Evolutionary conservation across 768 basidiomycete genomes (phyloP).

Genomic region (Mycena crocata): DNA sequence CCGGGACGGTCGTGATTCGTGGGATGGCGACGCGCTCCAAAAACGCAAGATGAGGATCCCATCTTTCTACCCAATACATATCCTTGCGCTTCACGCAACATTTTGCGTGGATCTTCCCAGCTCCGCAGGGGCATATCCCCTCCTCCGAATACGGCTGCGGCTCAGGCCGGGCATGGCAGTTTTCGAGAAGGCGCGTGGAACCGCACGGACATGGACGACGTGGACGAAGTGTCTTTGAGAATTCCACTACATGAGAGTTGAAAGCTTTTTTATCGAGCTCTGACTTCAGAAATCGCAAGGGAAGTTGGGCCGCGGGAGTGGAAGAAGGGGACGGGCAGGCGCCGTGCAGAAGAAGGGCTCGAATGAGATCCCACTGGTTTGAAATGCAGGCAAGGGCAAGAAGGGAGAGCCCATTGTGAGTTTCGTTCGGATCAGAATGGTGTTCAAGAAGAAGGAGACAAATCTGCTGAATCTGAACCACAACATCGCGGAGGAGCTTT

Average conservation of each 20-base stretch:
- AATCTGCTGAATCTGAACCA: neutral
- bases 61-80: conserved; percentile 10
- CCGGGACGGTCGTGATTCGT: neutral
- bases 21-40: neutral
- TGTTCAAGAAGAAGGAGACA: neutral
- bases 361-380: neutral
- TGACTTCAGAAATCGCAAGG: neutral
- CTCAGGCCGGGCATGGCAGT: conserved; percentile 3
- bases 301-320: neutral
- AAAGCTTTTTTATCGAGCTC: neutral
- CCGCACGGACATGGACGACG: conserved; percentile 7
- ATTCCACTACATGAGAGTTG: neutral
- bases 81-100: neutral
- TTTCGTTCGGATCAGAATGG: conserved; percentile 16
- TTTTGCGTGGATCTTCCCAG: neutral
- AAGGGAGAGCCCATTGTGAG: neutral
- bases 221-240: neutral
- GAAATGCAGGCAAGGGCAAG: neutral
- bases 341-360: neutral
- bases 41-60: neutral
- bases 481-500: too few species aligned
- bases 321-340: neutral
- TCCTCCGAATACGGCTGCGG: neutral
- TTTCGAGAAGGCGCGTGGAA: neutral
- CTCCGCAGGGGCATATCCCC: conserved; percentile 1